A percentile compares a stretch with the other conserved stretches of the same genome.
Conservation (phyloP, 164 flowering plant genomes). For the Macadamia tetraphylla region DNA sequence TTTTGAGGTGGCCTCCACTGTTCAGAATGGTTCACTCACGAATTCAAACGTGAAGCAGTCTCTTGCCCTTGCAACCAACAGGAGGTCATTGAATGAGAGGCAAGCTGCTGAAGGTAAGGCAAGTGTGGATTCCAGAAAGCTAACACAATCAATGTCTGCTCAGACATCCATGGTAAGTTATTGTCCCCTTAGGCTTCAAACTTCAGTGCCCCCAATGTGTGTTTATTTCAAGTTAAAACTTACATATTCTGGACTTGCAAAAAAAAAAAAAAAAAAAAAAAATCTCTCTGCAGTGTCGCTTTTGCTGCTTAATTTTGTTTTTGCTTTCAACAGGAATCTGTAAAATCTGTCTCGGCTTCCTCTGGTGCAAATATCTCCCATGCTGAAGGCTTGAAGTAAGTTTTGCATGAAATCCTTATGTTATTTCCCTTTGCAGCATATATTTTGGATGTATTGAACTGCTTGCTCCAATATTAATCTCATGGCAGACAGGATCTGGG, state of each 20-base stretch:
- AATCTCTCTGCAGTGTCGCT: slow-evolving; percentile 2
- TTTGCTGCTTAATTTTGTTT: slow-evolving; percentile 1
- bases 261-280: too few species aligned
- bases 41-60: slow-evolving; percentile 22
- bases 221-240: not conserved
- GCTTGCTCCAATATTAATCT: not conserved
- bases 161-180: slow-evolving; percentile 15
- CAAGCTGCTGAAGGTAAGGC: slow-evolving; percentile 22
- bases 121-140: slow-evolving; percentile 18
- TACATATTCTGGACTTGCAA: not conserved
- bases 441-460: not conserved
- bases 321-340: slow-evolving; percentile 34
- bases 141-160: slow-evolving; percentile 18
- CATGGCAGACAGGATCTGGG: not conserved
- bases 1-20: slow-evolving; percentile 20
- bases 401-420: slow-evolving; percentile 10
- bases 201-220: not conserved
- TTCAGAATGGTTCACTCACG: slow-evolving; percentile 34
- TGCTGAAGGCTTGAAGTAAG: slow-evolving; percentile 52
- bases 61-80: slow-evolving; percentile 14
- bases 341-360: slow-evolving; percentile 32
- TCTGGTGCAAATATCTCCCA: slow-evolving; percentile 14
- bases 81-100: slow-evolving; percentile 34
- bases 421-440: not conserved
- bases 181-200: not conserved